These are phyloP conservation scores for Geosmithia putterillii DNA, from an alignment of 2,329 filamentous ascomycete species.

Conservation along the genomic window DNA sequence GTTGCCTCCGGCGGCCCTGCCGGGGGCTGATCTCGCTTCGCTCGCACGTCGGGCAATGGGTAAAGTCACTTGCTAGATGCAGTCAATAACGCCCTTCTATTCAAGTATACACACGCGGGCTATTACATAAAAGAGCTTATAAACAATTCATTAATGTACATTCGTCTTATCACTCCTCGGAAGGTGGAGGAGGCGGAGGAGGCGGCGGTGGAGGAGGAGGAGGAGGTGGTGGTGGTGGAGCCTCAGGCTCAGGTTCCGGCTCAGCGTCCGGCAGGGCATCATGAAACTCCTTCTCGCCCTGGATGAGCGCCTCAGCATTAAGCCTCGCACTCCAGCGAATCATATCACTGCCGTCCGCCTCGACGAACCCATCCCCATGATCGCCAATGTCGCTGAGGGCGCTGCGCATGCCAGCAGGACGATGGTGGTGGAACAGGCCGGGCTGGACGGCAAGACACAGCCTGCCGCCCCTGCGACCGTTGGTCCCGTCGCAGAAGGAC, in stretches of 20 bases:
- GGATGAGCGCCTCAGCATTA: constrained; percentile 24
- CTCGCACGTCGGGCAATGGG: no score
- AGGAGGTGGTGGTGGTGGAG: no score
- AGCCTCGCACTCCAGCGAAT: constrained; percentile 25
- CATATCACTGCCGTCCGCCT: constrained; percentile 17
- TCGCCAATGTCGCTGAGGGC: constrained; percentile 23
- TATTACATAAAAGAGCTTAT: no score
- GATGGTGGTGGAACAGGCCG: constrained; percentile 32
- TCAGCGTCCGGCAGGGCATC: not conserved
- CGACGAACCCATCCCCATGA: constrained; percentile 15
- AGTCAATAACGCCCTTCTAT: no score
- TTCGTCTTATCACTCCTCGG: no score
- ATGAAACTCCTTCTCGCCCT: constrained; percentile 12
- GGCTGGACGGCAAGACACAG: constrained; percentile 27
- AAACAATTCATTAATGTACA: no score
- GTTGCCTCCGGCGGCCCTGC: not conserved
- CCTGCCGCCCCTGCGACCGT: constrained; percentile 18
- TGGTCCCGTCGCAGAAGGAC: constrained; percentile 29
- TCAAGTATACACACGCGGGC: no score
- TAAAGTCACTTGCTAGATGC: no score
- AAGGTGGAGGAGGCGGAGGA: no score
- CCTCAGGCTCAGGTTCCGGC: not conserved
- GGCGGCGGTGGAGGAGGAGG: no score
- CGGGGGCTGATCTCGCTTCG: not conserved
- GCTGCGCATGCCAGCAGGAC: constrained; percentile 20